Base-by-base conservation (phyloP, 2,329 filamentous ascomycete species). In the Fusarium sp. region DNA sequence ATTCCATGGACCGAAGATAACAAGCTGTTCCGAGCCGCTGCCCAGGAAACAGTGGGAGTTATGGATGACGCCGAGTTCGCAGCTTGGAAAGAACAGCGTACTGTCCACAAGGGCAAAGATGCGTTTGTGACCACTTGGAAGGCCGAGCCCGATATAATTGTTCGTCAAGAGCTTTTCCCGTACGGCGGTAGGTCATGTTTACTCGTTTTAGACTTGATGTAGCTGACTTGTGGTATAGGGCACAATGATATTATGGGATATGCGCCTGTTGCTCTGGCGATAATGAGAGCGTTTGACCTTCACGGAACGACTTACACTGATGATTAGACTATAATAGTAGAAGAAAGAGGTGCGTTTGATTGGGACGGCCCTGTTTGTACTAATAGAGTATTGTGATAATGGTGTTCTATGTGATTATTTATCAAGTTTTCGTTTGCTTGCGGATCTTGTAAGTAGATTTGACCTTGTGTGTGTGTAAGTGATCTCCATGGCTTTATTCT, bases 1-100 rank as follows among this genome's bases (percentile, higher is more conserved):
- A 97, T 98, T 58, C 88, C 91, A 0, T 94, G 87, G 78, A 83
- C 79, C 2, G 88, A 93, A 70, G 87, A 88, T 39, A 84, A 89
- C 67, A 81, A 80, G 64, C 76, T 91, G 2, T 92, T 91, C 72
- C 78, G 78, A 28, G 81, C 83, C 1, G 85, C 88, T 0, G 84
- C 84, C 2, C 82, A 81, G 49, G 84, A 85, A 40, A 80, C 81
- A 2, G 72, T 79, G 3, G 74, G 73, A 6, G 69, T 70, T 1
- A 47, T 78, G 8, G 75, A 76, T 28, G 73, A 77, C 3, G 73
- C 70, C 6, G 73, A 73, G 1, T 81, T 83, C 45, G 72, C 75
- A 3, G 70, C 71, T 3, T 79, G 78, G 74, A 85, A 86, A 65
- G 75, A 80, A 40, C 71, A 78, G 41, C 75, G 73, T 9, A 86